Evolutionary conservation across 208 protist genomes (phyloP).

Genomic region (Balamuthia mandrillaris): DNA sequence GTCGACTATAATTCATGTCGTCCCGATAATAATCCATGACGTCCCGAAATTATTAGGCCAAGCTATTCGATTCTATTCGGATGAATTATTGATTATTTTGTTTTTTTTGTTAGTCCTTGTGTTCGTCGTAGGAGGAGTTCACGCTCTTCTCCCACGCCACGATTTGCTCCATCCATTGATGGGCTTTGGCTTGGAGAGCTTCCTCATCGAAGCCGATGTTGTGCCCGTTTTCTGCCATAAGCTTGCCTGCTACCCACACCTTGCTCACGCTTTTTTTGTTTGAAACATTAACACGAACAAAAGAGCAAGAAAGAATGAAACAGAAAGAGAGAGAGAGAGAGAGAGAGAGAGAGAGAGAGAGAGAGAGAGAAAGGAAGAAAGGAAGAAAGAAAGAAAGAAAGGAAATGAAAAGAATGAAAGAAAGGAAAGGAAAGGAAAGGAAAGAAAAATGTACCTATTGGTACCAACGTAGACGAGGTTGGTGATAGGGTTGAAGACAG

Average conservation of each 20-base stretch:
- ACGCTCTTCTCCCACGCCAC: too few relatives aligned
- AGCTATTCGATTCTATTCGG: too few relatives aligned
- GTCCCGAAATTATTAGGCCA: too few relatives aligned
- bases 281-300: too few relatives aligned
- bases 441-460: neutral
- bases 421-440: neutral
- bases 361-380: neutral
- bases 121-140: too few relatives aligned
- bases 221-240: conserved; percentile 45
- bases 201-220: conserved; percentile 43
- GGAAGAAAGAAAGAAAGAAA: too few relatives aligned
- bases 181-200: conserved; percentile 4
- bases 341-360: neutral
- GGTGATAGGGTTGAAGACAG: conserved; percentile 61
- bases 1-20: too few relatives aligned
- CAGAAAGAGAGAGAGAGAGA: neutral
- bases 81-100: conserved; percentile 9
- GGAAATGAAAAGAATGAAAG: neutral
- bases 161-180: conserved; percentile 19
- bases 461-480: conserved; percentile 57
- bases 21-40: too few relatives aligned
- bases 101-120: conserved; percentile 17
- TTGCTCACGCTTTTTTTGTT: conserved; percentile 55
- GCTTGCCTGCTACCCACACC: conserved; percentile 60
- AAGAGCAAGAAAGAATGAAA: neutral